Evolutionary conservation across 2,329 filamentous ascomycete genomes (phyloP), one percentile per base, ranked within the genome.

Genomic region (Diaporthe caulivora): DNA sequence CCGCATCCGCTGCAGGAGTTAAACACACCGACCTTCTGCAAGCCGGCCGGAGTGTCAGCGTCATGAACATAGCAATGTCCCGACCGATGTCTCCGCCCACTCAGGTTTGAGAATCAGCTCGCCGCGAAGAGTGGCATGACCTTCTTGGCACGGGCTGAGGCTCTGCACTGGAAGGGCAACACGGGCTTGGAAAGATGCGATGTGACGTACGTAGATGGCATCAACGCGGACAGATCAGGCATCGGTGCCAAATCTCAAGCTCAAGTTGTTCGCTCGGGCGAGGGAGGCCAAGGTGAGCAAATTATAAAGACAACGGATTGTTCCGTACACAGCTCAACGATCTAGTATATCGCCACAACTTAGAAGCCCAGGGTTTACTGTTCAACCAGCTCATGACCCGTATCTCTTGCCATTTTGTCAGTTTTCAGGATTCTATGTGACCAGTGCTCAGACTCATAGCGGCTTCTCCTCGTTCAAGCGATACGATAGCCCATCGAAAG

Each of bases 131-230:
- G 54, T 11, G 54, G 7, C 10, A 11, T 24, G 54, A 57, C 1
- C 21, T 57, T 18, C 54, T 57, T 57, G 54, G 54, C 54, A 37
- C 54, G 18, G 29, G 54, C 54, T 57, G 31, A 57, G 54, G 31
- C 54, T 34, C 21, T 57, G 18, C 10, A 10, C 31, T 15, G 31
- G 13, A 11, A n/a, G 13, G 4, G n/a, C 15, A 57, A 18, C 18
- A 24, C 31, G 31, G 54, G 29, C 31, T 57, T 57, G 54, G 21
- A 57, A 34, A 57, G 7, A 13, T 37, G 54, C 13, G 29, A 21
- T 29, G 54, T 57, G 31, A 57, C 21, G 53, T 55, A 57, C 11
- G 18, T 21, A 11, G n/a, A 37, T 37, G 18, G 29, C 10, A 37
- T 57, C 31, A 31, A 57, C 1, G 34, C 21, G 4, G 29, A 57